phyloP scores from a whole-genome alignment of 495 filamentous ascomycete genomes.

The Hypoxylon trugodes region DNA sequence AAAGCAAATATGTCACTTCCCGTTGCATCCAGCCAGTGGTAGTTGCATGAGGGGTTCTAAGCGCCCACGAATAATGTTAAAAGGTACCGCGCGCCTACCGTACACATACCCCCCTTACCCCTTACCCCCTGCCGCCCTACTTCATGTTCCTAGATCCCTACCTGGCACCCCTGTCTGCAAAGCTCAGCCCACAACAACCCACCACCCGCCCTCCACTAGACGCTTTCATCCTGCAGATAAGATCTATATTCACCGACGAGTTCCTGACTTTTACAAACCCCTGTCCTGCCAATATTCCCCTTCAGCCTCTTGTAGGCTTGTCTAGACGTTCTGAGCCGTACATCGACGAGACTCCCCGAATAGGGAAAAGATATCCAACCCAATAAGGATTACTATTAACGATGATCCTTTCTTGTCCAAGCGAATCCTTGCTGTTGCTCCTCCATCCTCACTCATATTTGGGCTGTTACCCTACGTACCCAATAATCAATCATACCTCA shows the following conservation, averaged over 20 bases:
- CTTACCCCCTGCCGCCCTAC: too few species aligned
- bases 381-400: constrained; percentile 22
- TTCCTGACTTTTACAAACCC: constrained; percentile 14
- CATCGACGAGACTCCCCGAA: constrained; percentile 1
- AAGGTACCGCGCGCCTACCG: constrained; percentile 9
- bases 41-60: constrained; percentile 4
- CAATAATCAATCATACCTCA: not conserved
- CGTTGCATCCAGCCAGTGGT: constrained; percentile 8
- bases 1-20: constrained; percentile 1
- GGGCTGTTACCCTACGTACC: constrained; percentile 3
- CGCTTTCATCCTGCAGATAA: constrained; percentile 9
- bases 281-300: constrained; percentile 2
- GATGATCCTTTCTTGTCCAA: constrained; percentile 25
- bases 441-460: too few species aligned
- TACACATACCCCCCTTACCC: too few species aligned
- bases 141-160: too few species aligned
- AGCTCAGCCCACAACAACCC: too few species aligned
- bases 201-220: not conserved
- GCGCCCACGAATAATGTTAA: constrained; percentile 30
- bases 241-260: constrained; percentile 36
- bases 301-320: constrained; percentile 21
- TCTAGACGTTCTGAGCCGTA: constrained; percentile 20
- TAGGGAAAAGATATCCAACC: constrained; percentile 3
- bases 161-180: too few species aligned
- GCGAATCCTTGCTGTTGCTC: too few species aligned